Base-by-base conservation (phyloP, 106 monocot genomes). In the Gastrodia elata region DNA sequence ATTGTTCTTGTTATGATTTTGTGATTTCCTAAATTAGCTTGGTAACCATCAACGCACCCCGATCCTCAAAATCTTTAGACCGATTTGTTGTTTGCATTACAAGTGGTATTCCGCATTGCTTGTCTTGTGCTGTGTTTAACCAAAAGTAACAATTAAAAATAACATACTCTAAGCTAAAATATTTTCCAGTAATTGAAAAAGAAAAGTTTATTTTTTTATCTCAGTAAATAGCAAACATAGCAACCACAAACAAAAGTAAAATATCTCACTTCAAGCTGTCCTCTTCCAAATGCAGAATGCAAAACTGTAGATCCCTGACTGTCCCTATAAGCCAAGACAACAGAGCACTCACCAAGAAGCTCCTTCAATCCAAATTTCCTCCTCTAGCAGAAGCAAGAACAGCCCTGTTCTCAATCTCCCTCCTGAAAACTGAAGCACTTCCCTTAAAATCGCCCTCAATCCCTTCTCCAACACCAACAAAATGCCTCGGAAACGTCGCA, bases 321-420 rank as follows among this genome's bases (percentile, higher is more conserved):
- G 71, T 94, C 94, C 71, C 88, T 78, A 37, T 79, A 91, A 56
- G 39, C 82, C 71, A 84, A 57, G 37, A 84, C 71, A 71, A 86
- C 82, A 2, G 71, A 58, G 73, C 82, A 80, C 3, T 65, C 80
- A 16, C n/a, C 38, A 37, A 94, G 80, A 68, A 88, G 76, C 78
- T 88, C 94, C 71, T 30, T 80, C 33, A 88, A 42, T 88, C 88
- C 85, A 85, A 80, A 41, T 77, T 84, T 48, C 94, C 94, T 11
- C 94, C 94, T 70, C 94, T 79, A 0, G 90, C 85, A 25, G 91
- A 82, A 27, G 90, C 94, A 75, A 86, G 90, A 55, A 91, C 77
- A 14, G 88, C 94, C 20, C 94, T 73, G 56, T 84, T 86, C 73
- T 74, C 64, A 76, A 94, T 80, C 82, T 94, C 94, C 73, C 72